phyloP scores from a whole-genome alignment of 2,329 filamentous ascomycete genomes.

The Pestalotiopsis sp. region DNA sequence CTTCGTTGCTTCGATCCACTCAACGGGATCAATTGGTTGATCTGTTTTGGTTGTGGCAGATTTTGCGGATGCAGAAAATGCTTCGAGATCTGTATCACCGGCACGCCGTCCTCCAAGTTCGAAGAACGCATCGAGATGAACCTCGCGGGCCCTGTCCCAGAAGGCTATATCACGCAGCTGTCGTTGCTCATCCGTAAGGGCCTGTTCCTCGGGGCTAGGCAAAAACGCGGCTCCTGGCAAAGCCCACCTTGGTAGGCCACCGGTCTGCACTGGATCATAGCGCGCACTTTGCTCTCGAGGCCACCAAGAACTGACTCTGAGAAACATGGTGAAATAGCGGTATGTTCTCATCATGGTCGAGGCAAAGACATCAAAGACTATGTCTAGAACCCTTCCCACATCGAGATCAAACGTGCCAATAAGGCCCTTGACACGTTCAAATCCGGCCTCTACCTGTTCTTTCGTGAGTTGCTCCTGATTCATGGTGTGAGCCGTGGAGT shows the following conservation, averaged over 20 bases:
- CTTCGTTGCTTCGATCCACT: constrained; percentile 81
- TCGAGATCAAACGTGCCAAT: constrained; percentile 98
- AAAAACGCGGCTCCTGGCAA: constrained; percentile 55
- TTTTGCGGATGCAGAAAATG: constrained; percentile 48
- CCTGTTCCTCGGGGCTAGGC: constrained; percentile 63
- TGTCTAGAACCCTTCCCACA: constrained; percentile 90
- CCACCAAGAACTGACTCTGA: constrained; percentile 96
- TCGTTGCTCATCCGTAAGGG: constrained; percentile 57
- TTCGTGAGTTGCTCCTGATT: constrained; percentile 68
- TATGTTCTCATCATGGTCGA: constrained; percentile 91
- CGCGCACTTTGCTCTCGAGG: constrained; percentile 63
- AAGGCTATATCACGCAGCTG: constrained; percentile 73
- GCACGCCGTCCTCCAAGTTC: constrained; percentile 78
- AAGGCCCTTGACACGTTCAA: constrained; percentile 89
- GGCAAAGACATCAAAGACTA: constrained; percentile 93
- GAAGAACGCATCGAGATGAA: constrained; percentile 84
- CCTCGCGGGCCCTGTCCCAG: constrained; percentile 76
- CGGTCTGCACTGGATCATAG: constrained; percentile 49
- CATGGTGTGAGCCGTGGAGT: constrained; percentile 72
- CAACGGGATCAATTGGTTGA: constrained; percentile 36
- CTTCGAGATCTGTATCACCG: constrained; percentile 58
- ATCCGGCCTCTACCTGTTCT: constrained; percentile 80
- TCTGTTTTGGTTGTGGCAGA: constrained; percentile 44
- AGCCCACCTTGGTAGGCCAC: constrained; percentile 84
- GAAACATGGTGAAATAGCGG: constrained; percentile 91